Evolutionary conservation across 257 asterid genomes (phyloP).

Genomic region (Solanum medicagineum): DNA sequence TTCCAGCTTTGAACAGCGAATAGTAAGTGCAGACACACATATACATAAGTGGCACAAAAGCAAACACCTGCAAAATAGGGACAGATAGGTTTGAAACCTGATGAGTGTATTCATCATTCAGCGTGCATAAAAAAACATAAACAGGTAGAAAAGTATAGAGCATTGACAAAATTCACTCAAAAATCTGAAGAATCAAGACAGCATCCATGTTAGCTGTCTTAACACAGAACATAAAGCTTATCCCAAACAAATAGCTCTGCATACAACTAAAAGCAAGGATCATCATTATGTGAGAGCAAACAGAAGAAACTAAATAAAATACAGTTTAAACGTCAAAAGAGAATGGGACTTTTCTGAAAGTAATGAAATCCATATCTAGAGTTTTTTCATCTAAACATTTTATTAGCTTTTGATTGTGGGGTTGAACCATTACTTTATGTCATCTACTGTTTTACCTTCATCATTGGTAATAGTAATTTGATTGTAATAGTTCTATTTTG

Average conservation of each 20-base stretch:
- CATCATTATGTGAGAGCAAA: not conserved
- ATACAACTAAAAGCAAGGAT: not conserved
- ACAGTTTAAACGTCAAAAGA: not conserved
- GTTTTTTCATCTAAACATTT: not conserved
- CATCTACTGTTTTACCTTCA: not conserved
- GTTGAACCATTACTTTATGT: not conserved
- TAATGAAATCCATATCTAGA: not conserved
- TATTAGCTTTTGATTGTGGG: not conserved
- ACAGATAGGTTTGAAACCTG: constrained; percentile 2
- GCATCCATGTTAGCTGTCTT: not conserved
- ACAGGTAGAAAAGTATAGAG: not conserved
- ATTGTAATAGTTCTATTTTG: not conserved
- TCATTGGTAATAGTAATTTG: not conserved
- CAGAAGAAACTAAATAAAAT: not conserved
- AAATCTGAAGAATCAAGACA: not conserved
- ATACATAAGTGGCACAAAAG: constrained; percentile 90
- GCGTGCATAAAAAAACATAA: not conserved
- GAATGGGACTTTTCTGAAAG: not conserved
- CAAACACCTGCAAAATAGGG: constrained; percentile 48
- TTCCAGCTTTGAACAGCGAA: constrained; percentile 87
- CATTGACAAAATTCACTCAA: not conserved
- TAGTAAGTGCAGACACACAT: constrained; percentile 96
- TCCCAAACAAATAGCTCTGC: not conserved
- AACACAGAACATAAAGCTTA: not conserved
- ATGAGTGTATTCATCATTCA: not conserved